These are phyloP conservation scores for Ascochyta clinopodiicola DNA, from an alignment of 2,329 filamentous ascomycete species.

Conservation along the genomic window DNA sequence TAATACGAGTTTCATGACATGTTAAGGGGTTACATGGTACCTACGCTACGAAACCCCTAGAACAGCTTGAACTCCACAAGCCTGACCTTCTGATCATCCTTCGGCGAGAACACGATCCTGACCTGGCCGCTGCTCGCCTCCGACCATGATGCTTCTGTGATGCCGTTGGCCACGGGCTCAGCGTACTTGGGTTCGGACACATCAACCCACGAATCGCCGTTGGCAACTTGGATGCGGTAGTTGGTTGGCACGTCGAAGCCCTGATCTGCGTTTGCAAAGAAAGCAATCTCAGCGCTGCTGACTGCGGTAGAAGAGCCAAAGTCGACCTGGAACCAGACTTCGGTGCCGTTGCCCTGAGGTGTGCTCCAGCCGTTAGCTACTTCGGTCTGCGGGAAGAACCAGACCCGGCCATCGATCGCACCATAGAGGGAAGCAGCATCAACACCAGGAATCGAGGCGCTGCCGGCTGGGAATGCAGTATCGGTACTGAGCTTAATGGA, in stretches of 20 bases:
- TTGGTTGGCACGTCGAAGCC: constrained; percentile 38
- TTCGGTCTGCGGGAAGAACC: constrained; percentile 48
- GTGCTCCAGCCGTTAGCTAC: constrained; percentile 50
- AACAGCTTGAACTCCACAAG: constrained; percentile 51
- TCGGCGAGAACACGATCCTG: constrained; percentile 44
- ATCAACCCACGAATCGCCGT: constrained; percentile 37
- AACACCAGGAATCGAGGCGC: constrained; percentile 35
- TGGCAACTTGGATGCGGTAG: constrained; percentile 40
- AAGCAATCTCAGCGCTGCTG: constrained; percentile 47
- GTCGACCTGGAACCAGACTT: constrained; percentile 49
- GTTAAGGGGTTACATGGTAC: too few relatives aligned
- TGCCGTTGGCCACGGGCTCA: constrained; percentile 45
- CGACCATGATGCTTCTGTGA: constrained; percentile 45
- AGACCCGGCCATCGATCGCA: constrained; percentile 50
- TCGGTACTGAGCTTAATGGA: constrained; percentile 45
- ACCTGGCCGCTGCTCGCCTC: constrained; percentile 32
- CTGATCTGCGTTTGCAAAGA: constrained; percentile 40
- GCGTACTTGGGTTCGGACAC: constrained; percentile 30
- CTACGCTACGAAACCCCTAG: background rate
- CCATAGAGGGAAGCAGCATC: constrained; percentile 40
- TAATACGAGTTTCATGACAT: too few relatives aligned
- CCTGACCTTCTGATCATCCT: constrained; percentile 41
- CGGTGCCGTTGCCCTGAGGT: constrained; percentile 33
- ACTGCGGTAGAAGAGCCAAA: constrained; percentile 41
- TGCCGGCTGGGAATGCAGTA: constrained; percentile 41